Conservation (phyloP, 495 filamentous ascomycete species). For the Achaetomiella virescens region DNA sequence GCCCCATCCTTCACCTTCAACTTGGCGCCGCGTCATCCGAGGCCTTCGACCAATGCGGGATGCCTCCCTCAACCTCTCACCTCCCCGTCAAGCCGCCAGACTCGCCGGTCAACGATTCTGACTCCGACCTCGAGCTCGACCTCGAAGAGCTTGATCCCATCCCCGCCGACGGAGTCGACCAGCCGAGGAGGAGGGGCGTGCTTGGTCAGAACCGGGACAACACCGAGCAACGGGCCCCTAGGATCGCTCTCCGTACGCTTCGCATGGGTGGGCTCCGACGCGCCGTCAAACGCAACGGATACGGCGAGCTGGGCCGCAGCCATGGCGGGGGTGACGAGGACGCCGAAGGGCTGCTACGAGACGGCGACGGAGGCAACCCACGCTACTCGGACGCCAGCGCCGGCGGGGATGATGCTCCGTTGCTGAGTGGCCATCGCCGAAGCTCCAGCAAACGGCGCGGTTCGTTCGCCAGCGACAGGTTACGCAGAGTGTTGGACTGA, state of each 20-base stretch:
- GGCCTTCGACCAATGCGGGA: conserved; percentile 38
- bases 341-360: conserved; percentile 49
- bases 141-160: conserved; percentile 64
- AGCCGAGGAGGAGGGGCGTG: conserved; percentile 30
- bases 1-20: not conserved
- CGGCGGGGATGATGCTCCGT: conserved; percentile 59
- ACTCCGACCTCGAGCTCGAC: conserved; percentile 67
- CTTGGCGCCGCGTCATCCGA: not conserved
- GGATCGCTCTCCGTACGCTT: conserved; percentile 66
- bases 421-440: conserved; percentile 43
- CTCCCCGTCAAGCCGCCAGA: conserved; percentile 46
- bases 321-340: conserved; percentile 50
- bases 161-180: conserved; percentile 26
- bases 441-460: conserved; percentile 22
- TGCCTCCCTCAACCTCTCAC: conserved; percentile 48
- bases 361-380: conserved; percentile 45
- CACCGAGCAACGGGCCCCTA: conserved; percentile 44
- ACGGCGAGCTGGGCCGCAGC: conserved; percentile 54
- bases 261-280: conserved; percentile 54
- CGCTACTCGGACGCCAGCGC: conserved; percentile 49
- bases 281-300: conserved; percentile 46
- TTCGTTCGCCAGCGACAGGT: conserved; percentile 31
- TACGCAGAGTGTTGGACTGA: conserved; percentile 36
- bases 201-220: conserved; percentile 34
- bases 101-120: conserved; percentile 48